phyloP scores from a whole-genome alignment of 768 basidiomycete genomes.

The Cubamyces lactineus region DNA sequence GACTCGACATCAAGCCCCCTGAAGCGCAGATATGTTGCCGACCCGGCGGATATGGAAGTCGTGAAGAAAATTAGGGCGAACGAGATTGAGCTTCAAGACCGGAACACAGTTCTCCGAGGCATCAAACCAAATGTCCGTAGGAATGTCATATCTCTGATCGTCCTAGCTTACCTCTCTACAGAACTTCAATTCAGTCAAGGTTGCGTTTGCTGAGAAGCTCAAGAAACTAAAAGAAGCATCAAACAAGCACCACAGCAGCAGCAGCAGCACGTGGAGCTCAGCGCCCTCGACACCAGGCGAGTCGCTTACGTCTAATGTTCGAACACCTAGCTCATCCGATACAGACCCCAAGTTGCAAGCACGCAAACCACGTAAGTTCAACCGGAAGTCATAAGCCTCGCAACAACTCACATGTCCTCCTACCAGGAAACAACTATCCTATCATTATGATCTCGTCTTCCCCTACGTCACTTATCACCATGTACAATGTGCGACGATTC shows the following conservation, averaged over 20 bases:
- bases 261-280: conserved; percentile 45
- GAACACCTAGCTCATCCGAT: not conserved
- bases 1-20: conserved; percentile 45
- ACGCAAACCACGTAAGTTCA: conserved; percentile 63
- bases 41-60: conserved; percentile 75
- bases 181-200: conserved; percentile 79
- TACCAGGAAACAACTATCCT: conserved; percentile 80
- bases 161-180: conserved; percentile 33
- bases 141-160: not conserved
- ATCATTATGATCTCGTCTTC: conserved; percentile 98
- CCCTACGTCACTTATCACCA: conserved; percentile 92
- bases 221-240: conserved; percentile 75
- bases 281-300: conserved; percentile 46
- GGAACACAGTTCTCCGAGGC: conserved; percentile 83
- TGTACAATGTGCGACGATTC: conserved; percentile 96
- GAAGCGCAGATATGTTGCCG: conserved; percentile 81
- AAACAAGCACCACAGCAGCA: conserved; percentile 39
- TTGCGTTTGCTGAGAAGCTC: conserved; percentile 72
- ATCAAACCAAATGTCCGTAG: conserved; percentile 77
- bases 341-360: conserved; percentile 62
- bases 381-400: not conserved
- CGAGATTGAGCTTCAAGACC: conserved; percentile 80
- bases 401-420: not conserved
- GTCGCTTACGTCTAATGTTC: conserved; percentile 2
- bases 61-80: conserved; percentile 83